Evolutionary conservation across 495 filamentous ascomycete genomes (phyloP).

Genomic region (Talaromyces borbonicus): DNA sequence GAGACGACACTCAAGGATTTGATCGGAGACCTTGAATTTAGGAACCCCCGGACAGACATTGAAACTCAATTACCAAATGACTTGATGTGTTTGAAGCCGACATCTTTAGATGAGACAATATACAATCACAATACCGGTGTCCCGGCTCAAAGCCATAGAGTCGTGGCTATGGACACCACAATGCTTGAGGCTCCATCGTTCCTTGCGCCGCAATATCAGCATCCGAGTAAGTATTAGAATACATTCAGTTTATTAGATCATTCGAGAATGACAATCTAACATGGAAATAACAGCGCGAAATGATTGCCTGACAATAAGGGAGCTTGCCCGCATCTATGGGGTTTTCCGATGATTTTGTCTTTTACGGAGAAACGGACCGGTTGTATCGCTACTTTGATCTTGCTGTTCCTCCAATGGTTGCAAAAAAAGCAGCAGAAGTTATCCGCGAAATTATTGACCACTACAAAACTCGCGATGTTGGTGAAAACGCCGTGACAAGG

Average conservation of each 20-base stretch:
- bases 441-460: neutral
- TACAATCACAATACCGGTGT: neutral
- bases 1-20: neutral
- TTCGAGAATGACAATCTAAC: neutral
- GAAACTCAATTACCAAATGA: neutral
- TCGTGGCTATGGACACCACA: neutral
- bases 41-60: neutral
- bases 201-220: neutral
- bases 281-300: neutral
- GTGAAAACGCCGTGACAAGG: too few species aligned
- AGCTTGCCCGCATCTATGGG: conserved; percentile 7
- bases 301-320: conserved; percentile 4
- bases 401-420: neutral
- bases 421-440: neutral
- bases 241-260: neutral
- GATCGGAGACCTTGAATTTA: neutral
- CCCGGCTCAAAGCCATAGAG: neutral
- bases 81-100: neutral
- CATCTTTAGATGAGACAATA: neutral
- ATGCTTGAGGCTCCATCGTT: neutral
- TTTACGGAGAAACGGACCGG: neutral
- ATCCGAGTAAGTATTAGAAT: neutral
- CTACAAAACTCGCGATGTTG: neutral
- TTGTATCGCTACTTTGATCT: neutral
- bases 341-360: conserved; percentile 9